These are phyloP conservation scores for Rhexocercosporidium sp. DNA, from an alignment of 2,329 filamentous ascomycete genomes.

Conservation along the genomic window DNA sequence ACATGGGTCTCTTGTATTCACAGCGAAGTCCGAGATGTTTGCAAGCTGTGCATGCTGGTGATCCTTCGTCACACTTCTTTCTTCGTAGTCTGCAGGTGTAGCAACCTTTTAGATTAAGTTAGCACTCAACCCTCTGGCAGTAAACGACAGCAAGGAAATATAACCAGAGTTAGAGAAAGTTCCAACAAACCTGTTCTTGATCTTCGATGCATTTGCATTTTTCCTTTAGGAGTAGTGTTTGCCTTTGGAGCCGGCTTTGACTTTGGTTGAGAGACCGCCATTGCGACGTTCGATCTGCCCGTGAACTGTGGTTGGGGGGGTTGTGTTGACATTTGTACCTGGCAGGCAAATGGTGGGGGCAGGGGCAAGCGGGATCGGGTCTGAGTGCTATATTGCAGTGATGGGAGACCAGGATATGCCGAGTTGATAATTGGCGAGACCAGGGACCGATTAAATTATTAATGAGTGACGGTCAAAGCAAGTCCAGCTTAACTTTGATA, in stretches of 20 bases:
- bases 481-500: constrained; percentile 44
- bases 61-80: constrained; percentile 73
- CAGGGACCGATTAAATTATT: constrained; percentile 48
- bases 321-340: constrained; percentile 65
- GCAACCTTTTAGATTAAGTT: constrained; percentile 55
- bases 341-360: constrained; percentile 39
- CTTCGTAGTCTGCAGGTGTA: constrained; percentile 70
- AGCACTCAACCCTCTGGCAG: constrained; percentile 66
- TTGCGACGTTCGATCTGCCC: constrained; percentile 46
- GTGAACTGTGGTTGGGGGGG: constrained; percentile 61
- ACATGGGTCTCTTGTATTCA: constrained; percentile 95
- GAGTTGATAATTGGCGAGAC: constrained; percentile 43
- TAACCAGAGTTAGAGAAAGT: constrained; percentile 28
- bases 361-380: constrained; percentile 35
- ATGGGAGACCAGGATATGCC: constrained; percentile 36
- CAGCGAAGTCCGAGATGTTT: constrained; percentile 78
- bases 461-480: constrained; percentile 46
- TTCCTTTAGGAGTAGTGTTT: constrained; percentile 65
- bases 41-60: constrained; percentile 67
- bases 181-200: constrained; percentile 85
- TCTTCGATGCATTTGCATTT: constrained; percentile 88
- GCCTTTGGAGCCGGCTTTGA: constrained; percentile 62
- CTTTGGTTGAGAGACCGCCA: constrained; percentile 67
- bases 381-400: constrained; percentile 32
- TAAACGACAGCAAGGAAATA: constrained; percentile 39